Conservation (phyloP, 2,329 filamentous ascomycete species). For the Aaosphaeria arxii region DNA sequence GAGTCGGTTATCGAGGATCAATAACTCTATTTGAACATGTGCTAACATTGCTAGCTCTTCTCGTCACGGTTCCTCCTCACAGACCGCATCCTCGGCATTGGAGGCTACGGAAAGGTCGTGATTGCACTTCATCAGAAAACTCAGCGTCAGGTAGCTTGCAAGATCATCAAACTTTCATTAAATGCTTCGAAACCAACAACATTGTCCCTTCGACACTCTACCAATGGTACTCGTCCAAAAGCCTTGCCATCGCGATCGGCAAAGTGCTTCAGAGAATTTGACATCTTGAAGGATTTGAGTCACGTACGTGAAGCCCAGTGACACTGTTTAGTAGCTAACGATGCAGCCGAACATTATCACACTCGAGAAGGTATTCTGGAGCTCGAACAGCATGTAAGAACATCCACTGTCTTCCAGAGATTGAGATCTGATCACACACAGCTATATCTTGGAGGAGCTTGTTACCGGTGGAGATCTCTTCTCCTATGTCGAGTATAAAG, state of each 20-base stretch:
- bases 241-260: conserved; percentile 19
- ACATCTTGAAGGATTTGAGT: conserved; percentile 50
- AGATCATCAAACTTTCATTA: conserved; percentile 50
- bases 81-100: conserved; percentile 51
- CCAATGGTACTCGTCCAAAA: too few species aligned
- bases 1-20: conserved; percentile 28
- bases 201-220: too few species aligned
- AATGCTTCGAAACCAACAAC: too few species aligned
- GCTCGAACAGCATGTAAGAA: conserved; percentile 49
- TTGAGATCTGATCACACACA: conserved; percentile 14
- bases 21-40: conserved; percentile 1
- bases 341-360: conserved; percentile 57
- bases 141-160: conserved; percentile 65
- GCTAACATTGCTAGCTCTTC: conserved; percentile 41
- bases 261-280: conserved; percentile 41
- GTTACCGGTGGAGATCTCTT: conserved; percentile 60
- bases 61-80: conserved; percentile 48
- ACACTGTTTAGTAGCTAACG: neutral
- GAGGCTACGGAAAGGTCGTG: conserved; percentile 54
- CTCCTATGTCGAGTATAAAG: conserved; percentile 55
- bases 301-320: conserved; percentile 43
- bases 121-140: conserved; percentile 53
- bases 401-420: neutral
- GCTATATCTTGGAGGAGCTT: conserved; percentile 61
- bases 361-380: conserved; percentile 56